phyloP scores from a whole-genome alignment of 1,284 basidiomycete genomes.

The Lentinus polychrous region DNA sequence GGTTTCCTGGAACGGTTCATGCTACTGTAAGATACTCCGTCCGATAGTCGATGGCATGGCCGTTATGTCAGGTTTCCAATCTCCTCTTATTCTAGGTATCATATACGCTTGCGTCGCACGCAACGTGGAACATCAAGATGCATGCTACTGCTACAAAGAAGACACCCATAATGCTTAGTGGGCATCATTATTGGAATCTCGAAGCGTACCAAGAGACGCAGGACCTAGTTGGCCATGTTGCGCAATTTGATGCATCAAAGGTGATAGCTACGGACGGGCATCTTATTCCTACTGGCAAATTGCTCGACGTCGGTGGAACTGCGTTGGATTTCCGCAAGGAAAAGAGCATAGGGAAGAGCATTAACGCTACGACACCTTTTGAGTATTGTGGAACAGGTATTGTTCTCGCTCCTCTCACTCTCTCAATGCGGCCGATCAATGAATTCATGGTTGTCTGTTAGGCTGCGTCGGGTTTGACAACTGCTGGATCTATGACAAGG shows the following conservation, averaged over 20 bases:
- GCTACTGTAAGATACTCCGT: constrained; percentile 23
- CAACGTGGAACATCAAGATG: constrained; percentile 34
- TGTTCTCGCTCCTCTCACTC: constrained; percentile 1
- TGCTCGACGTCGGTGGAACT: constrained; percentile 31
- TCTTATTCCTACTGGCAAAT: constrained; percentile 37
- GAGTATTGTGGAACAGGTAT: constrained; percentile 37
- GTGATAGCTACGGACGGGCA: constrained; percentile 37
- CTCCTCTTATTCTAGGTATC: constrained; percentile 23
- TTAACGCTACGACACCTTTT: constrained; percentile 28
- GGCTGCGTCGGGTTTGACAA: constrained; percentile 41
- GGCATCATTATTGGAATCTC: constrained; percentile 41
- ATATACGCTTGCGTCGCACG: constrained; percentile 25
- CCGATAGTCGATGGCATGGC: background rate
- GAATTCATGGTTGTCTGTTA: constrained; percentile 8
- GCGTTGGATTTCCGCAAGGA: constrained; percentile 39
- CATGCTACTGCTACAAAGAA: constrained; percentile 30
- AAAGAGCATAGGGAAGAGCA: constrained; percentile 32
- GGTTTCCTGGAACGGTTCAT: constrained; percentile 38
- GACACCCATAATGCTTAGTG: constrained; percentile 42
- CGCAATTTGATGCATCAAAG: constrained; percentile 31
- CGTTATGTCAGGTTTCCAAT: background rate
- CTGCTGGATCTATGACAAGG: constrained; percentile 37
- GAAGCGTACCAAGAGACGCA: constrained; percentile 39
- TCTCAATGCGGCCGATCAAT: background rate
- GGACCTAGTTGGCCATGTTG: constrained; percentile 34